Evolutionary conservation across 2,329 filamentous ascomycete species (phyloP).

Genomic region (Bipolaris cookei): DNA sequence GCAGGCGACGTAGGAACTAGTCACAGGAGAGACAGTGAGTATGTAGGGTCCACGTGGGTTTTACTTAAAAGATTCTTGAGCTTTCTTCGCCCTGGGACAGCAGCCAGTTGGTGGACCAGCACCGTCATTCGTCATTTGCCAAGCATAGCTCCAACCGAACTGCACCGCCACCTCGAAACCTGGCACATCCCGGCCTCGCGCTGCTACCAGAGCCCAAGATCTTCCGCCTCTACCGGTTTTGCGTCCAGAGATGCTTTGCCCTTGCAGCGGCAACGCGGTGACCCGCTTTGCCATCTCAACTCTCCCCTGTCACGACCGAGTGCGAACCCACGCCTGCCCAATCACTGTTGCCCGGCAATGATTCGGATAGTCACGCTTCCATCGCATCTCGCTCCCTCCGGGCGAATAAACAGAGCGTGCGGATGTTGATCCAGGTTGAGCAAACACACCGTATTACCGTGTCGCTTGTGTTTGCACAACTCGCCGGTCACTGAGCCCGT

Average conservation of each 20-base stretch:
- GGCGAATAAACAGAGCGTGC: conserved; percentile 14
- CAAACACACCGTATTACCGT: background rate
- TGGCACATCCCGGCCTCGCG: conserved; percentile 12
- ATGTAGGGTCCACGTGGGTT: conserved; percentile 11
- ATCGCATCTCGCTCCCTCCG: conserved; percentile 27
- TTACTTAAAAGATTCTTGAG: conserved; percentile 14
- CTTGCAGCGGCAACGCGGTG: conserved; percentile 43
- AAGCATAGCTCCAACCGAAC: conserved; percentile 11
- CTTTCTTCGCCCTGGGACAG: conserved; percentile 12
- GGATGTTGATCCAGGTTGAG: conserved; percentile 1
- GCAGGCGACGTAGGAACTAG: conserved; percentile 11
- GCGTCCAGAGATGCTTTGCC: conserved; percentile 29
- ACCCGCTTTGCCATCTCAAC: conserved; percentile 41
- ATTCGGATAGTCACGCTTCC: conserved; percentile 25
- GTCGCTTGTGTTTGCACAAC: background rate
- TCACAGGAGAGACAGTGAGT: conserved; percentile 13
- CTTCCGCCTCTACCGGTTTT: conserved; percentile 20
- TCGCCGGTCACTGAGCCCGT: background rate
- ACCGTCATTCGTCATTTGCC: conserved; percentile 17
- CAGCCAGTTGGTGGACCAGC: conserved; percentile 12
- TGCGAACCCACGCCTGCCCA: conserved; percentile 17
- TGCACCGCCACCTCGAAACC: conserved; percentile 22
- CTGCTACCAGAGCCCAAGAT: conserved; percentile 17
- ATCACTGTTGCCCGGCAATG: conserved; percentile 18
- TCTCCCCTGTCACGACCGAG: conserved; percentile 9